Percentiles rank a stretch among this genome's conserved stretches.
Conservation (phyloP, 202 grass and related monocot species). For the Dendrocalamus latiflorus region DNA sequence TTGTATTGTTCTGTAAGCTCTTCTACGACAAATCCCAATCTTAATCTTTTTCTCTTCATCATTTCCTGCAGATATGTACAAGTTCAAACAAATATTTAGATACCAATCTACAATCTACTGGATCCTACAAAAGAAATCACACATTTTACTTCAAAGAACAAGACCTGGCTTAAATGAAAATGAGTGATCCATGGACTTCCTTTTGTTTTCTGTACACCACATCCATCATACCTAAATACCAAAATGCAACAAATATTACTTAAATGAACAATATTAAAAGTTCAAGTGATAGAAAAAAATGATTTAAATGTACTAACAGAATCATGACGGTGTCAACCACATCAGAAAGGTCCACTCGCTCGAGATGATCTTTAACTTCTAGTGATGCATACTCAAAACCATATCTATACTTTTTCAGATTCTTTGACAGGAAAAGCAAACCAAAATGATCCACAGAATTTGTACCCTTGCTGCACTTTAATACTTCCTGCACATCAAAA, state of each 20-base stretch:
- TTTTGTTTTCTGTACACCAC: constrained; percentile 32
- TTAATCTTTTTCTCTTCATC: constrained; percentile 59
- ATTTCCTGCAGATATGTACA: constrained; percentile 50
- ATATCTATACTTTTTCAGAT: constrained; percentile 68
- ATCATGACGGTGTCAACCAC: constrained; percentile 72
- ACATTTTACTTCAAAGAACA: constrained; percentile 24
- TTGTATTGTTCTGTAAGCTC: constrained; percentile 48
- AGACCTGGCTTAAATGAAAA: constrained; percentile 91
- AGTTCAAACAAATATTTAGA: constrained; percentile 13
- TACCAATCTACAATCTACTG: constrained; percentile 18
- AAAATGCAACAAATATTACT: constrained; percentile 17
- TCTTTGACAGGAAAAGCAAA: constrained; percentile 63
- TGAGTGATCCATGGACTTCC: constrained; percentile 67
- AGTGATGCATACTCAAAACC: constrained; percentile 82
- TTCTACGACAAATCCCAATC: constrained; percentile 41
- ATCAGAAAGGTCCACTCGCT: constrained; percentile 63
- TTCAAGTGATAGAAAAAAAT: constrained; percentile 3
- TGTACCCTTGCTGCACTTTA: constrained; percentile 68
- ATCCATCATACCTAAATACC: constrained; percentile 48
- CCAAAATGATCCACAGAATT: constrained; percentile 41
- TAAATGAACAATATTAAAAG: constrained; percentile 21
- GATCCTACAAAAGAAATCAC: not conserved
- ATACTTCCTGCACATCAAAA: constrained; percentile 60
- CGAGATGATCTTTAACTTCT: constrained; percentile 76
- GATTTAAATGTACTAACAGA: constrained; percentile 49